Evolutionary conservation across 768 basidiomycete species (phyloP), one percentile per base, ranked within the genome.

Genomic region (Rhizopogon sp.): DNA sequence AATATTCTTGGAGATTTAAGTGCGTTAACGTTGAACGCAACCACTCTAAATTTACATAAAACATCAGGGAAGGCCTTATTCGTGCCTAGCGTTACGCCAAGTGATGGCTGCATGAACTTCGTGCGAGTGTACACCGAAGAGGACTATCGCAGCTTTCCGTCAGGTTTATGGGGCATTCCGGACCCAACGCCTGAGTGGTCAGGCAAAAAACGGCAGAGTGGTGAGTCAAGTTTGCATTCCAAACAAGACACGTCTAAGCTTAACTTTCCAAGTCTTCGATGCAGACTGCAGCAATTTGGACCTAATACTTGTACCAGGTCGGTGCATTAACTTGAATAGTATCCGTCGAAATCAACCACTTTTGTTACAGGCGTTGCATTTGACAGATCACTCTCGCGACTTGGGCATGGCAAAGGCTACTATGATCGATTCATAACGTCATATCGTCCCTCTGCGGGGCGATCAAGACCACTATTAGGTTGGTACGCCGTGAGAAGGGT

Each of bases 341-440:
- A 37, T 44, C 16, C 14, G 5, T 49, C 8, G 35, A 49, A 14
- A 37, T 37, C 14, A 49, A 3, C 8, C 35, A 22, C 35, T 53
- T 50, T 58, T 41, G 40, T 11, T 42, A 52, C 66, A 87, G 90
- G 87, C 42, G 79, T 92, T 45, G 90, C 85, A 9, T 92, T 91
- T 60, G 89, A 91, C 70, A 74, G 72, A 41, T 78, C 78, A 14
- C 66, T 85, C 52, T 82, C 82, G 46, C 83, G 90, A 31, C 77
- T 92, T 29, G 90, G 90, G 9, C 88, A 90, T 59, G 89, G 90
- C 22, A 92, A 88, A 67, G 90, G 90, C 6, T 90, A 87, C 70
- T 92, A 92, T 60, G 90, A 92, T 70, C 75, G 78, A 13, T 92
- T 88, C 69, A 73, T 92, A 37, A 69, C 81, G 3, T 66, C 75